A percentile compares a stretch with the other conserved stretches of the same genome.
phyloP scores from a whole-genome alignment of 2,329 filamentous ascomycete genomes.

The Pestalotiopsis sp. region DNA sequence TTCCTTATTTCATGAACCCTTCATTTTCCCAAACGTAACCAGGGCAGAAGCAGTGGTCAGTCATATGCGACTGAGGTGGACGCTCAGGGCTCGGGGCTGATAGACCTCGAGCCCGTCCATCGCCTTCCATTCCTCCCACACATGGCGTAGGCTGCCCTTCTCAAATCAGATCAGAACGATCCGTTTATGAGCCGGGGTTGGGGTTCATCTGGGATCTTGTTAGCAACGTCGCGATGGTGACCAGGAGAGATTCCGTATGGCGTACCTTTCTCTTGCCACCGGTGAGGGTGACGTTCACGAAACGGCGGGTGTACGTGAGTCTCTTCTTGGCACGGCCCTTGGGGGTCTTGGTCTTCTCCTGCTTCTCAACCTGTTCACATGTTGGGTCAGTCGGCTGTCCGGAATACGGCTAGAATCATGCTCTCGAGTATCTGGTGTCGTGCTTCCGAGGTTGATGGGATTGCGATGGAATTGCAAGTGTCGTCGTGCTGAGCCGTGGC shows the following conservation, averaged over 20 bases:
- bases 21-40: conserved; percentile 23
- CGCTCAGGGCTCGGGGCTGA: conserved; percentile 25
- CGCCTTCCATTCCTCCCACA: conserved; percentile 27
- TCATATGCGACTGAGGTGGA: conserved; percentile 26
- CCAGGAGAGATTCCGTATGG: not conserved
- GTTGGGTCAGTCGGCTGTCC: conserved; percentile 8
- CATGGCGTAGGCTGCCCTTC: conserved; percentile 30
- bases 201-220: conserved; percentile 41
- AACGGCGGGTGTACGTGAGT: conserved; percentile 93
- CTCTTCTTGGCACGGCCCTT: conserved; percentile 99
- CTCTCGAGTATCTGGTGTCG: not conserved
- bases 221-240: conserved; percentile 15
- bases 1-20: conserved; percentile 23
- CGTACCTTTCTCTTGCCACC: conserved; percentile 97
- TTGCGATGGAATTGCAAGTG: not conserved
- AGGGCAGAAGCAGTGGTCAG: conserved; percentile 28
- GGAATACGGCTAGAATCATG: not conserved
- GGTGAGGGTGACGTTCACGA: conserved; percentile 97
- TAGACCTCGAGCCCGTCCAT: conserved; percentile 24
- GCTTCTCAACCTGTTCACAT: conserved; percentile 29
- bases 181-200: conserved; percentile 41
- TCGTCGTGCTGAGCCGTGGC: not conserved
- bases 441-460: not conserved
- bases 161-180: conserved; percentile 20
- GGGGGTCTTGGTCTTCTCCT: conserved; percentile 93